A percentile compares a stretch with the other conserved stretches of the same genome.
Evolutionary conservation across 148 eudicot genomes (phyloP).

Genomic region (Amaranthus hypochondriacus): DNA sequence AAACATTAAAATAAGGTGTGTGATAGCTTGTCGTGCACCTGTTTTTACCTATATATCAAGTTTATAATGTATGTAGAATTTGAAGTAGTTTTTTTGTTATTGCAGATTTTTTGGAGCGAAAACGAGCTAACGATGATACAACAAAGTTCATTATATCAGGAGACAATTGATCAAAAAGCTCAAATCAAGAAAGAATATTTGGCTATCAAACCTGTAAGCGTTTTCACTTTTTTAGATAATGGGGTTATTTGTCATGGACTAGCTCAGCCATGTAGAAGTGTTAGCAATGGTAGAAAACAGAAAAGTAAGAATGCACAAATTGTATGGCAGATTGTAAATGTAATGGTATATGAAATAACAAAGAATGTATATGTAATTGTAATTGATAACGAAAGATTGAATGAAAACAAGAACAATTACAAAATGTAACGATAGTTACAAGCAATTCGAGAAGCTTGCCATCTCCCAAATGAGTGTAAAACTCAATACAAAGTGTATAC

Average conservation of each 20-base stretch:
- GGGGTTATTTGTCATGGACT: neutral
- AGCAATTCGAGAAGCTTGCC: too few relatives aligned
- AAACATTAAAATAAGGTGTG: neutral
- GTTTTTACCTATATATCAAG: neutral
- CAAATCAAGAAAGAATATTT: constrained; percentile 46
- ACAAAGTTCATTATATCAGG: constrained; percentile 48
- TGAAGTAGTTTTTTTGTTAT: constrained; percentile 4
- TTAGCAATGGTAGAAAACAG: too few relatives aligned
- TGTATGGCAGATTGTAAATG: too few relatives aligned
- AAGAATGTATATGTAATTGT: too few relatives aligned
- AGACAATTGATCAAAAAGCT: constrained; percentile 42
- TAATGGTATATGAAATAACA: too few relatives aligned
- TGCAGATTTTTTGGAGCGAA: constrained; percentile 67
- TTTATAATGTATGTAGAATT: neutral
- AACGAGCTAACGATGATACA: constrained; percentile 64
- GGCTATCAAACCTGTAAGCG: constrained; percentile 49
- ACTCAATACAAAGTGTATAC: too few relatives aligned
- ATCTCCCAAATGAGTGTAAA: too few relatives aligned
- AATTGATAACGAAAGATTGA: too few relatives aligned
- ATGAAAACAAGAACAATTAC: too few relatives aligned
- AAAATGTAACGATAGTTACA: too few relatives aligned
- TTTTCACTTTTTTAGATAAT: constrained; percentile 1
- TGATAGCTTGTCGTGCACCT: neutral
- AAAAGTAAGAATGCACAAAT: too few relatives aligned
- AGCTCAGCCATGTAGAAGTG: too few relatives aligned